Conservation (phyloP, 2,329 filamentous ascomycete species). For the Microdochium bolleyi region DNA sequence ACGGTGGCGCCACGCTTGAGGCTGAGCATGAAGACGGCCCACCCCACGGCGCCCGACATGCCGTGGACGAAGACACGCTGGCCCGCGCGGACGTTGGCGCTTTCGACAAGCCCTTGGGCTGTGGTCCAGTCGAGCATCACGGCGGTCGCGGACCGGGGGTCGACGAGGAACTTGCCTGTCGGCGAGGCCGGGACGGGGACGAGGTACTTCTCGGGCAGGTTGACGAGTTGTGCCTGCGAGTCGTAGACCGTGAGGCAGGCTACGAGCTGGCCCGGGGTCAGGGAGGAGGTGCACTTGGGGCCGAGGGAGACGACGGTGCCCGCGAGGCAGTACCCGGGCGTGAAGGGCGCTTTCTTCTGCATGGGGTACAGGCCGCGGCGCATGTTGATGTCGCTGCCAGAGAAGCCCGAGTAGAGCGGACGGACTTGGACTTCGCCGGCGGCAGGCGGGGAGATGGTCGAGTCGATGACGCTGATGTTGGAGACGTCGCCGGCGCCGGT, state of each 20-base stretch:
- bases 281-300: constrained; percentile 15
- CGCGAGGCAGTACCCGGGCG: constrained; percentile 38
- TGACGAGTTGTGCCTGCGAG: constrained; percentile 34
- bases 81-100: constrained; percentile 30
- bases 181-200: constrained; percentile 27
- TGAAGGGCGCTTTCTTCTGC: constrained; percentile 35
- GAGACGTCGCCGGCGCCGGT: constrained; percentile 28
- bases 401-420: constrained; percentile 37
- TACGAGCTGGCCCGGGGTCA: constrained; percentile 24
- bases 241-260: constrained; percentile 29
- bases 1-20: constrained; percentile 34
- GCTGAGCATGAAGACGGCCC: constrained; percentile 30
- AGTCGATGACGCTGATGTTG: constrained; percentile 23
- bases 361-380: constrained; percentile 36
- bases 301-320: constrained; percentile 32
- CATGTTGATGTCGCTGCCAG: constrained; percentile 40
- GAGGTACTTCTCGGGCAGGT: constrained; percentile 36
- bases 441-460: constrained; percentile 25
- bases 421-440: constrained; percentile 32
- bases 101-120: constrained; percentile 26
- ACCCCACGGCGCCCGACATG: constrained; percentile 40
- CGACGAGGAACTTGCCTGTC: constrained; percentile 11
- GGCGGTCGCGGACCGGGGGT: constrained; percentile 29
- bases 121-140: constrained; percentile 37
- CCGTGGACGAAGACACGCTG: constrained; percentile 42